Evolutionary conservation across 1,284 basidiomycete genomes (phyloP).

Genomic region (Mrakiaceae sp.): DNA sequence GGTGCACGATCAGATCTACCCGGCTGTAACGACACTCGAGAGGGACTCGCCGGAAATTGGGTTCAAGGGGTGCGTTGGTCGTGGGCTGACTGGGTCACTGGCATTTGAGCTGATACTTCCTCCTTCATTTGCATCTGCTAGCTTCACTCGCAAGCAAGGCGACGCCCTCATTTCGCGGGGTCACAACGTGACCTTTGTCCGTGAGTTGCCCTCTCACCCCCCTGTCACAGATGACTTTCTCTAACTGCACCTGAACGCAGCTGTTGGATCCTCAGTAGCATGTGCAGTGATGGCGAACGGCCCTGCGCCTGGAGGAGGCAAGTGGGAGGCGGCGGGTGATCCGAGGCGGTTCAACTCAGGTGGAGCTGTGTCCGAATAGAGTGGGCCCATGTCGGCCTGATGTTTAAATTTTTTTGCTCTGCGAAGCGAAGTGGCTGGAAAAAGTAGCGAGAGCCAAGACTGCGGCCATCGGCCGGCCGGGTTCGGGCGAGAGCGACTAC

Average conservation of each 20-base stretch:
- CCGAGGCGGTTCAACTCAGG: slow-evolving; percentile 13
- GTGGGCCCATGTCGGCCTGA: no score
- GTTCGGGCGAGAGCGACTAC: no score
- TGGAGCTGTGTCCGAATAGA: not conserved
- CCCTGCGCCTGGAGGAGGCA: not conserved
- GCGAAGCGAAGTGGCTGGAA: no score
- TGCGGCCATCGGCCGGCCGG: no score
- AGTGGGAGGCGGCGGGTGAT: slow-evolving; percentile 15
- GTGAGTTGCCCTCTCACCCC: no score
- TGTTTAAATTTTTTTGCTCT: no score
- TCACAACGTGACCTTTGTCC: slow-evolving; percentile 8
- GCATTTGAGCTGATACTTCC: not conserved
- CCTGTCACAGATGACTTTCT: no score
- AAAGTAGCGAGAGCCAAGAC: no score
- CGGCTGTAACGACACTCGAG: slow-evolving; percentile 26
- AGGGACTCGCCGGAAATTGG: not conserved
- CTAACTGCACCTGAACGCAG: not conserved
- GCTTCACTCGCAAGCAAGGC: not conserved
- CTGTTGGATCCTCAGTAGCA: not conserved
- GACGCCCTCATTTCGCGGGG: not conserved
- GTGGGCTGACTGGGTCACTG: no score
- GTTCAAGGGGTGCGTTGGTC: slow-evolving; percentile 2
- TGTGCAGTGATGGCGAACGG: not conserved
- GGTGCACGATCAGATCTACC: slow-evolving; percentile 31
- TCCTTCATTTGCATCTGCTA: not conserved